phyloP scores from a whole-genome alignment of 495 filamentous ascomycete genomes.

The Chaetomium cochliodes region DNA sequence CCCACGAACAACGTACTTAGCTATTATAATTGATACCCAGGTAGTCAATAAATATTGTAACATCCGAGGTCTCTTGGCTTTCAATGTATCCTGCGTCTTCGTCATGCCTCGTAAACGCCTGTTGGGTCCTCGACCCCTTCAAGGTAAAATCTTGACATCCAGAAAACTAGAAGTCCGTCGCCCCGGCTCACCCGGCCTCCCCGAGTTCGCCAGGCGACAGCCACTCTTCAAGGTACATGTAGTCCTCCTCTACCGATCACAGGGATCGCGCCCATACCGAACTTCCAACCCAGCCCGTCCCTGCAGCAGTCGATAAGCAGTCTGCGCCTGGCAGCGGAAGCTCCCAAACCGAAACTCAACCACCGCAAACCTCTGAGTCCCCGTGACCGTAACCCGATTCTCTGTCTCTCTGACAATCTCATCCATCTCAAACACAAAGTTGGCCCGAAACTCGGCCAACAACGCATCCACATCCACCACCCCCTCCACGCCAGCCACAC shows the following conservation, averaged over 20 bases:
- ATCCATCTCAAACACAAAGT: not conserved
- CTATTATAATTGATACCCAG: no score
- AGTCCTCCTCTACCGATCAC: not conserved
- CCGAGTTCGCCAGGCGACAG: not conserved
- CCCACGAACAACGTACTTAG: no score
- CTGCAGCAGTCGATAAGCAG: not conserved
- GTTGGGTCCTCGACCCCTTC: no score
- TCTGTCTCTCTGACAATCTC: not conserved
- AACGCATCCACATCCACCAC: not conserved
- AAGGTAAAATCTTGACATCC: no score
- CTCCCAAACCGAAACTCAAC: slow-evolving; percentile 1
- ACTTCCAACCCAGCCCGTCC: not conserved
- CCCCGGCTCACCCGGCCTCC: no score
- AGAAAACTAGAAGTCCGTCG: no score
- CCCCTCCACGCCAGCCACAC: not conserved
- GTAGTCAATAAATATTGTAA: no score
- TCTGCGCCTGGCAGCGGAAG: not conserved
- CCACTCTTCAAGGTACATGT: not conserved
- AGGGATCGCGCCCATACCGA: not conserved
- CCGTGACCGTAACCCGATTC: not conserved
- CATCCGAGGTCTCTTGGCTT: no score
- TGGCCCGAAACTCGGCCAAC: not conserved
- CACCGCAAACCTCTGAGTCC: not conserved
- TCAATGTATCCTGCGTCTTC: no score
- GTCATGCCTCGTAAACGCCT: no score